Evolutionary conservation across 129 eudicot species (phyloP), one percentile per base, ranked within the genome.

Genomic region (Pulicaria dysenterica): DNA sequence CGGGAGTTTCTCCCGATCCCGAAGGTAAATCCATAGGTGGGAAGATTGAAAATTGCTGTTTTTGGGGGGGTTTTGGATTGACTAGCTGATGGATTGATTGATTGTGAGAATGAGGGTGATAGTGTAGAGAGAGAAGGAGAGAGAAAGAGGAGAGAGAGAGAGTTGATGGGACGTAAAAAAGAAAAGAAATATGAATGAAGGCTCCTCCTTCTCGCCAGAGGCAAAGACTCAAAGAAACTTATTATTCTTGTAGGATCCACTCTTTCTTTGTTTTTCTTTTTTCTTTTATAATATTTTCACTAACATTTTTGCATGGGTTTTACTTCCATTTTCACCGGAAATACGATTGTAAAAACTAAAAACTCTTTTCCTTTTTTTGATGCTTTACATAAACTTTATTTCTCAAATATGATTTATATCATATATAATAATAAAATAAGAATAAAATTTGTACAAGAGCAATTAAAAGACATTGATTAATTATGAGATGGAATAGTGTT

Each of bases 131-230:
- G 41, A 45, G 73, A 10, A 31, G 40, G 75, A 66, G 74, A 57
- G 66, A 66, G 37, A 15, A 15, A 37, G 64, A n/a, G 5, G 55
- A 58, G 61, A 59, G 70, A 41, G 55, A 50, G 81, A 62, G 46
- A 77, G 47, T 36, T 78, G 82, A 78, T 78, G 82, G 77, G 82
- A 78, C 82, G 82, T 78, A 71, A 71, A 51, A 70, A 70, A 78
- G 73, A 78, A 78, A 78, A 63, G 82, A 70, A 78, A 62, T 70
- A 62, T 78, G 82, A 78, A 77, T 70, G 82, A 70, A 77, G 74
- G 81, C 77, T 70, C 77, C 76, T 78, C 17, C 72, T 62, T 48
- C 34, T 70, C 45, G 34, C 14, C 65, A 62, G 9, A 48, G 72
- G 51, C 58, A 62, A 24, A 48, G 49, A 69, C 50, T 69, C 14